Evolutionary conservation across 1,284 basidiomycete genomes (phyloP).

Genomic region (Taiwanofungus camphoratus): DNA sequence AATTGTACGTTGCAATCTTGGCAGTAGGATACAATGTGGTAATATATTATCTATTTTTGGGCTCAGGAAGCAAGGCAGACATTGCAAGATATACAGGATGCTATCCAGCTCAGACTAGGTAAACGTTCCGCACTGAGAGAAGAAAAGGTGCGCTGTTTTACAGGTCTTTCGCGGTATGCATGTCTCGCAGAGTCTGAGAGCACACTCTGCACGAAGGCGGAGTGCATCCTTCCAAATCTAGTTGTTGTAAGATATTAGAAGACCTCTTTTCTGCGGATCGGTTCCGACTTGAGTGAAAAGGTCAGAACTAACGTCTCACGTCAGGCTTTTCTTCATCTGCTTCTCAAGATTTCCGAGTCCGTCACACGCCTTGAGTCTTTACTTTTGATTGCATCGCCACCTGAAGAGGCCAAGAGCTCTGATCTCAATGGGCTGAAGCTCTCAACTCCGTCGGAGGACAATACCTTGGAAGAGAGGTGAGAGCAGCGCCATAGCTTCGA

Average conservation of each 20-base stretch:
- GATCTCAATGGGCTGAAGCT: conserved; percentile 28
- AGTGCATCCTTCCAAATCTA: no score
- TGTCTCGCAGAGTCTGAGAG: no score
- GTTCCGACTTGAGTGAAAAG: no score
- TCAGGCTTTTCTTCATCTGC: conserved; percentile 75
- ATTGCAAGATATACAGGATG: conserved; percentile 62
- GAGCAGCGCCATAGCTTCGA: conserved; percentile 3
- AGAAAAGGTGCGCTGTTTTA: conserved; percentile 57
- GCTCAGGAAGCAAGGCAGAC: conserved; percentile 56
- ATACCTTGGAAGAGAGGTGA: conserved; percentile 35
- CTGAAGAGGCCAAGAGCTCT: conserved; percentile 34
- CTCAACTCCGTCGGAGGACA: conserved; percentile 23
- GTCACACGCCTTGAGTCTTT: conserved; percentile 79
- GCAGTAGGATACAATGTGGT: conserved; percentile 1
- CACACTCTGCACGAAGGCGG: no score
- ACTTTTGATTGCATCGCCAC: conserved; percentile 56
- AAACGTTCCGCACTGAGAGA: conserved; percentile 72
- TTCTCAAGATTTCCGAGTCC: conserved; percentile 87
- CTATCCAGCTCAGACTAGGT: conserved; percentile 72
- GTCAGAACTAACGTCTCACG: not conserved
- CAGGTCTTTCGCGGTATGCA: no score
- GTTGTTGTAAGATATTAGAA: no score
- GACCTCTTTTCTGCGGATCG: no score
- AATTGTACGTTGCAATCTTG: conserved; percentile 43
- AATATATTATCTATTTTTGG: not conserved